phyloP scores from a whole-genome alignment of 2,329 filamentous ascomycete genomes.

The Claviceps pazoutovae region DNA sequence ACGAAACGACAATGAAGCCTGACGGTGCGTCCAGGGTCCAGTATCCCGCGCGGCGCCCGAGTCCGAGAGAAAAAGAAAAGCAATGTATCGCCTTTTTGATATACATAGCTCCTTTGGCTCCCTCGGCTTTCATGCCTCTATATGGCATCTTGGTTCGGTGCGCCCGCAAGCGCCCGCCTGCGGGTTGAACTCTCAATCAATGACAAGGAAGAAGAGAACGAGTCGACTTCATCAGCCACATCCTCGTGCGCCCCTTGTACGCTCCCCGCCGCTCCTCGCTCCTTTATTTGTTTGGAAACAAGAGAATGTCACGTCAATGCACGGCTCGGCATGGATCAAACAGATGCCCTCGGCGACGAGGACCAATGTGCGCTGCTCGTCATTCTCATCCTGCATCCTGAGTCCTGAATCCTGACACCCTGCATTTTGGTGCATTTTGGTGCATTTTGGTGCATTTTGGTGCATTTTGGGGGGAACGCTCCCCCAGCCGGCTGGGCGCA shows the following conservation, averaged over 20 bases:
- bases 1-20: neutral
- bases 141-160: neutral
- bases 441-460: too few species aligned
- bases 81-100: neutral
- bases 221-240: too few species aligned
- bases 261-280: neutral
- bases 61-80: too few species aligned
- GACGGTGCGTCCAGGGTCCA: neutral
- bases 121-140: neutral
- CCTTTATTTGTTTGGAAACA: neutral
- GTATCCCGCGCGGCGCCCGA: too few species aligned
- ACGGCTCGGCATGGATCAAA: neutral
- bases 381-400: neutral
- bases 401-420: too few species aligned
- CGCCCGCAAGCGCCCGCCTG: too few species aligned
- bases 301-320: neutral
- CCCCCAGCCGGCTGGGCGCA: neutral
- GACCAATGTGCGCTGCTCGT: neutral
- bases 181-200: neutral
- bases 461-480: too few species aligned
- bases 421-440: too few species aligned
- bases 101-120: neutral
- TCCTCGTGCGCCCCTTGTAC: too few species aligned
- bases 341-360: neutral
- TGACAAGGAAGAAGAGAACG: too few species aligned